Evolutionary conservation across 805 yeast genomes (phyloP), one percentile per base, ranked within the genome.

Genomic region (Kodamaea neixiangensis): DNA sequence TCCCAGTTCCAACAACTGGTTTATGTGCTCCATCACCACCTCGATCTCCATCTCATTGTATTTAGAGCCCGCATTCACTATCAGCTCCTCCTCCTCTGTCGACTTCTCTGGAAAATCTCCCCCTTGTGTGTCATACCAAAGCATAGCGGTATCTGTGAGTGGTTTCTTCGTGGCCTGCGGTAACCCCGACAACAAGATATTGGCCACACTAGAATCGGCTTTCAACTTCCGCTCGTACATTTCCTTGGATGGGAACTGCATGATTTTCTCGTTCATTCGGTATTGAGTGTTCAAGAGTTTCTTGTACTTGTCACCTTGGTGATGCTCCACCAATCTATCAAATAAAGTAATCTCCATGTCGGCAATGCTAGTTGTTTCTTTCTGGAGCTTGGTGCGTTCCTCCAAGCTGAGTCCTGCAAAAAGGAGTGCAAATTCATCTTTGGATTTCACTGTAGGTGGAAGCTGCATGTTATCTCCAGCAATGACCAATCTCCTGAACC

Each of bases 41-140:
- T 74, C 65, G 0, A 84, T 84, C 67, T 93, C 99, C 64, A 85
- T 82, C 44, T 86, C 89, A 64, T 93, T 93, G 57, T 65, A 85
- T 60, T 86, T 86, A 0, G 97, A 89, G 0, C 81, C 76, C 2
- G 46, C 43, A 17, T 49, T 51, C 9, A 3, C 66, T 49, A 29
- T 42, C 50, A n/a, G 55, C 5, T 54, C 63, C 29, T 61, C 66
- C n/a, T 64, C 73, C 5, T 66, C 71, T 13, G 48, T 58, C 14
- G 76, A 74, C 50, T 73, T 71, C 62, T 92, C 97, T 0, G 81
- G 82, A 60, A 76, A 91, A 34, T 85, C 87, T 6, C 90, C 96
- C 14, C 97, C 97, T 68, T 90, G 94, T 0, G 98, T 94, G 60
- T 94, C 98, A 56, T 86, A 85, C 97, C 97, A 92, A 1, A 90